phyloP scores from a whole-genome alignment of 2,329 filamentous ascomycete genomes.

The Colletotrichum tanaceti region DNA sequence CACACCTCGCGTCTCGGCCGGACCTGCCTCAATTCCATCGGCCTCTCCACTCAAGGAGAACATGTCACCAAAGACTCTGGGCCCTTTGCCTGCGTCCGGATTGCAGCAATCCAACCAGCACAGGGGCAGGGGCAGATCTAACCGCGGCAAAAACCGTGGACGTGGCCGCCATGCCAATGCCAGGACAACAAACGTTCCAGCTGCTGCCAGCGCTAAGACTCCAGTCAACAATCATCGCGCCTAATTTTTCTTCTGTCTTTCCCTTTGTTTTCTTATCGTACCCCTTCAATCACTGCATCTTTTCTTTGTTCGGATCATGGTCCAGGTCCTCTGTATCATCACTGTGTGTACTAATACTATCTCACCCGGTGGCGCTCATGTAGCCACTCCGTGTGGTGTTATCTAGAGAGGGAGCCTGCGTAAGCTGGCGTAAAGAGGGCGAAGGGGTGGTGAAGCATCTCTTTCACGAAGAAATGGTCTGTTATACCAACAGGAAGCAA shows the following conservation, averaged over 20 bases:
- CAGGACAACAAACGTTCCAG: background rate
- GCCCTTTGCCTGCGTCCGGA: background rate
- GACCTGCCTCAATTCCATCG: background rate
- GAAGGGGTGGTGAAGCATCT: background rate
- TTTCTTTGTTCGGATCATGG: background rate
- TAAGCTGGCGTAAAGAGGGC: background rate
- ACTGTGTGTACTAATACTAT: background rate
- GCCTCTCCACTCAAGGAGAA: background rate
- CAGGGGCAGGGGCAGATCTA: constrained; percentile 8
- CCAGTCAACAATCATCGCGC: background rate
- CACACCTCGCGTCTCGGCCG: background rate
- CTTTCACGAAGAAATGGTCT: background rate
- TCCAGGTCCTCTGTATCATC: background rate
- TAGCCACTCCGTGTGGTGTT: background rate
- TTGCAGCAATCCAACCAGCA: constrained; percentile 10
- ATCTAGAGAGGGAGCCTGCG: constrained; percentile 4
- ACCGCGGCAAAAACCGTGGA: constrained; percentile 22
- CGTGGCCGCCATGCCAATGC: constrained; percentile 23
- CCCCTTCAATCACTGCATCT: background rate
- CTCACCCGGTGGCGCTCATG: background rate
- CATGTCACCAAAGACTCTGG: background rate
- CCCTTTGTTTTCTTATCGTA: background rate
- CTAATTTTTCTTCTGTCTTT: background rate
- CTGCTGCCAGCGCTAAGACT: background rate
- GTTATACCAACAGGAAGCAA: background rate